Percentiles rank a stretch among this genome's conserved stretches.
These are phyloP conservation scores for Fusarium albosuccineum DNA, from an alignment of 2,329 filamentous ascomycete species.

Conservation along the genomic window DNA sequence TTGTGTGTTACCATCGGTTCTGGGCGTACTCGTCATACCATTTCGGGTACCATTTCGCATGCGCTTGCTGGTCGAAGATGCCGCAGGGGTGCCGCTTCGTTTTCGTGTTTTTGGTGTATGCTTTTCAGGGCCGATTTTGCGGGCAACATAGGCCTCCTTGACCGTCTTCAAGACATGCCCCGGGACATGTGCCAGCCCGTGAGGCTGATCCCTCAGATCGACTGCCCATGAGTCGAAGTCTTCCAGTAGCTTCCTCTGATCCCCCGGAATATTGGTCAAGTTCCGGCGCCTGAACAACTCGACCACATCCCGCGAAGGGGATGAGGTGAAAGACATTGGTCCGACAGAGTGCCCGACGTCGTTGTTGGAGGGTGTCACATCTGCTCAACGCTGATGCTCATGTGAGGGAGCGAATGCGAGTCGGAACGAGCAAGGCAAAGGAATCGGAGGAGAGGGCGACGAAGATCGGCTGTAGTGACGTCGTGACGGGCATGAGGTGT, in stretches of 20 bases:
- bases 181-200: slow-evolving; percentile 52
- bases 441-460: background rate
- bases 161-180: slow-evolving; percentile 51
- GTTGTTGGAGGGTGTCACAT: slow-evolving; percentile 40
- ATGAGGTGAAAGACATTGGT: slow-evolving; percentile 46
- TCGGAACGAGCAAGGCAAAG: slow-evolving; percentile 5
- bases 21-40: slow-evolving; percentile 2
- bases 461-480: slow-evolving; percentile 5
- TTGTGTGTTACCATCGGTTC: background rate
- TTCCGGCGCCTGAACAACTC: slow-evolving; percentile 46
- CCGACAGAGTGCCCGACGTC: slow-evolving; percentile 35
- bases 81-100: slow-evolving; percentile 9
- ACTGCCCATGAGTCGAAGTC: slow-evolving; percentile 54
- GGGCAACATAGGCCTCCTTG: slow-evolving; percentile 41
- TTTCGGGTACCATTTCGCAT: slow-evolving; percentile 28
- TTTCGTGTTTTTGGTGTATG: slow-evolving; percentile 17
- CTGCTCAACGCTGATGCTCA: slow-evolving; percentile 24
- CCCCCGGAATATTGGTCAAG: slow-evolving; percentile 51
- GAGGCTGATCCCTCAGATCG: slow-evolving; percentile 39
- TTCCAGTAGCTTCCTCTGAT: slow-evolving; percentile 56
- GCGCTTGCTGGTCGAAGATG: slow-evolving; percentile 21
- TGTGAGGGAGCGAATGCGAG: slow-evolving; percentile 12
- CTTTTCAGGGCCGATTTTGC: slow-evolving; percentile 4
- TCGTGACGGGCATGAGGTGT: background rate
- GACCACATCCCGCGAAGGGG: slow-evolving; percentile 40